Evolutionary conservation across 2,329 filamentous ascomycete genomes (phyloP), one percentile per base, ranked within the genome.

Genomic region (Penicillium decumbens): DNA sequence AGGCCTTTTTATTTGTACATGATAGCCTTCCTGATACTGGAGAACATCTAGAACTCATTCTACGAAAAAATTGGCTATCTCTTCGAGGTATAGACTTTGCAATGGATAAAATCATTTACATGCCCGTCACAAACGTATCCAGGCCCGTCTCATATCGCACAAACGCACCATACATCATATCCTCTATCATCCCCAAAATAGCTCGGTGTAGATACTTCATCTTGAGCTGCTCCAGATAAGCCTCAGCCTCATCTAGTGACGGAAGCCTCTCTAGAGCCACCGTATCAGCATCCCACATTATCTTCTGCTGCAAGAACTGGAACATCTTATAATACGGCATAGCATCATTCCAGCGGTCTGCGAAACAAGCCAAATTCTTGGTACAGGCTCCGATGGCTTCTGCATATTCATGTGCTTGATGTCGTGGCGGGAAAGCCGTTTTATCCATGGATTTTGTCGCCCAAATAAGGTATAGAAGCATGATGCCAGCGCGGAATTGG

Each of bases 391-490:
- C 50, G 32, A 58, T 52, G 2, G 60, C 58, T 30, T 63, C 55
- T 8, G 55, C 51, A 3, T 53, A 56, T n/a, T 52, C 49, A 23
- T 45, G 56, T 20, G 30, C 49, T 24, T 20, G 42, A 13, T 30
- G 50, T 24, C 32, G 32, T 35, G 20, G 33, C 3, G 47, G 50
- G 12, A 45, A 40, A 7, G 42, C 37, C 1, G 29, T 23, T 33
- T n/a, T 49, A 32, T 49, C 27, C 12, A 53, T 49, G 10, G 51
- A 43, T 7, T 38, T 39, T 15, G 56, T 58, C 5, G 49, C 54
- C 60, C 60, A 62, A 13, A 60, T 57, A 28, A 63, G 49, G 43
- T 64, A 64, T 3, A 64, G 57, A 18, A 64, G 59, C 56, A 59
- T 59, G 24, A 63, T 59, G 3, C 61, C 58, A 12, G 60, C 53